Percentiles rank a stretch among this genome's conserved stretches.
These are phyloP conservation scores for Entomophthora muscae DNA, from an alignment of 371 early-diverging fungal genomes.

Conservation along the genomic window DNA sequence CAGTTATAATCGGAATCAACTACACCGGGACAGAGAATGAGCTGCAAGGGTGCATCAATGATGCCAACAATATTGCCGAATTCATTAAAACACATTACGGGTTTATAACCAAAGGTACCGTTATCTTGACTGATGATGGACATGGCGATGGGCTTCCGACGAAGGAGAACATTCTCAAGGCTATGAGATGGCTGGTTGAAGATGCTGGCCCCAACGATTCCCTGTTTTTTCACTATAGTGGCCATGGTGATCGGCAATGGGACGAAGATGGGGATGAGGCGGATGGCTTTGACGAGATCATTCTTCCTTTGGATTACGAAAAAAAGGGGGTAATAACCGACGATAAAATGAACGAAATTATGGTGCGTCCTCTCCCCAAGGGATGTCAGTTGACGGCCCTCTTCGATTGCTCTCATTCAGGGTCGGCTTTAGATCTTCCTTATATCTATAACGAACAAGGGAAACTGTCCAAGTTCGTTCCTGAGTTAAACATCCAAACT, in stretches of 20 bases:
- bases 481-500: not conserved
- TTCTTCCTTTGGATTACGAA: slow-evolving; percentile 55
- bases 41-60: slow-evolving; percentile 13
- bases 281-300: slow-evolving; percentile 50
- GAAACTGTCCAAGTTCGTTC: slow-evolving; percentile 12
- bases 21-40: slow-evolving; percentile 9
- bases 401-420: slow-evolving; percentile 75
- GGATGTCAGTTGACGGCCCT: slow-evolving; percentile 67
- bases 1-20: slow-evolving; percentile 14
- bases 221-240: slow-evolving; percentile 50
- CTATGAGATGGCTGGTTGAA: slow-evolving; percentile 50
- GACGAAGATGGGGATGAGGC: slow-evolving; percentile 43
- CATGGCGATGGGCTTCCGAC: slow-evolving; percentile 33
- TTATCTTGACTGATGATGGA: slow-evolving; percentile 9
- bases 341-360: slow-evolving; percentile 41
- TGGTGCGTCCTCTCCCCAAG: slow-evolving; percentile 49
- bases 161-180: slow-evolving; percentile 40
- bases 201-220: slow-evolving; percentile 44
- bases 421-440: slow-evolving; percentile 72
- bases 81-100: slow-evolving; percentile 10
- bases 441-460: slow-evolving; percentile 62
- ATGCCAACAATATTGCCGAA: slow-evolving; percentile 11
- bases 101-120: slow-evolving; percentile 1
- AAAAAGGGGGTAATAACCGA: slow-evolving; percentile 47
- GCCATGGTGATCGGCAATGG: slow-evolving; percentile 50